These are phyloP conservation scores for Linum trigynum DNA, from an alignment of 345 rosid genomes.

Conservation along the genomic window DNA sequence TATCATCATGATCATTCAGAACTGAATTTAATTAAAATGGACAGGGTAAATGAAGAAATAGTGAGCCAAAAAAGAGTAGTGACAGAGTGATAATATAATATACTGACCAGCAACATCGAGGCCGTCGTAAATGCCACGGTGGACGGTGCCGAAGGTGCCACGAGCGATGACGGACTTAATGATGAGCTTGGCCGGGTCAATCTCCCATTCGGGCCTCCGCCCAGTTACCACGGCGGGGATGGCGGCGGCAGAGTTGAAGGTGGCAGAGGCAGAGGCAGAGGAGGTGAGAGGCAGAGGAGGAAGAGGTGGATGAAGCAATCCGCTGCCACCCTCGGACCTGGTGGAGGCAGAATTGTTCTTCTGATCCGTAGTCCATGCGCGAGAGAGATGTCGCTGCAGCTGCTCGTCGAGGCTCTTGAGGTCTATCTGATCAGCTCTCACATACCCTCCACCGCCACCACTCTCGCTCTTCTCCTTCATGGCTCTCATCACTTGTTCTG, in stretches of 20 bases:
- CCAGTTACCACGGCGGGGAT: neutral
- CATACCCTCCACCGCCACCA: constrained; percentile 21
- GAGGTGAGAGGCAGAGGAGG: neutral
- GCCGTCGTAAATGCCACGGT: constrained; percentile 29
- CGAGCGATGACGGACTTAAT: constrained; percentile 26
- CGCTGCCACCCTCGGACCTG: neutral
- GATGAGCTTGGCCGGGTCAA: constrained; percentile 23
- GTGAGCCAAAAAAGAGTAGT: neutral
- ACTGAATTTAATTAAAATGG: neutral
- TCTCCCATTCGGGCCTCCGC: constrained; percentile 26
- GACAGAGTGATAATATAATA: neutral
- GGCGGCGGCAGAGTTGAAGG: neutral
- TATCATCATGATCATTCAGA: neutral
- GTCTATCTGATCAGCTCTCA: constrained; percentile 28
- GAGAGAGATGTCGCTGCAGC: constrained; percentile 19
- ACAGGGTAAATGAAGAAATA: neutral
- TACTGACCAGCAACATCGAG: constrained; percentile 29
- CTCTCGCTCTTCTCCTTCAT: neutral
- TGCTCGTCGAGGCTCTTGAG: constrained; percentile 32
- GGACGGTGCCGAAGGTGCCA: constrained; percentile 27
- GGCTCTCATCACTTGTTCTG: neutral
- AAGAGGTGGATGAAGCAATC: neutral
- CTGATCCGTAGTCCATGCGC: constrained; percentile 20
- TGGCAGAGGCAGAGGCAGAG: neutral
- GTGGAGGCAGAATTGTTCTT: constrained; percentile 1